Evolutionary conservation across 2,329 filamentous ascomycete genomes (phyloP).

Genomic region (Chaetomiaceae sp.): DNA sequence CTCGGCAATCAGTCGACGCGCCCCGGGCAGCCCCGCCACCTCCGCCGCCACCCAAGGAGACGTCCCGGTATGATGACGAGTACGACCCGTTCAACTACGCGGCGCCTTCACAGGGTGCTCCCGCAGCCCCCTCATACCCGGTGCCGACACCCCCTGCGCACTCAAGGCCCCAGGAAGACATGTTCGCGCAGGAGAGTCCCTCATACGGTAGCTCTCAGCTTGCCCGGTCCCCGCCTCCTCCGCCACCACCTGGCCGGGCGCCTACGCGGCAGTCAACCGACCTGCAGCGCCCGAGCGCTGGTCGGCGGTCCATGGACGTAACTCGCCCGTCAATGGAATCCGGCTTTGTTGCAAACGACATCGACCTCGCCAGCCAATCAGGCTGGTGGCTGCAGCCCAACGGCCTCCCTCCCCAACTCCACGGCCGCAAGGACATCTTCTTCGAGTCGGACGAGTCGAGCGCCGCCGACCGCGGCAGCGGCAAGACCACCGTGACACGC

Average conservation of each 20-base stretch:
- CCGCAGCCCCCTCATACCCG: slow-evolving; percentile 28
- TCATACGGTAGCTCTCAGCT: slow-evolving; percentile 33
- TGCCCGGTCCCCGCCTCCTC: slow-evolving; percentile 39
- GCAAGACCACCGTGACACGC: slow-evolving; percentile 66
- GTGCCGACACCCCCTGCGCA: slow-evolving; percentile 30
- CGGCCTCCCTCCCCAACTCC: slow-evolving; percentile 71
- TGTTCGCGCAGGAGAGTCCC: slow-evolving; percentile 43
- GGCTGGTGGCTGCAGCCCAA: slow-evolving; percentile 86
- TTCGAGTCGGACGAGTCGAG: slow-evolving; percentile 76
- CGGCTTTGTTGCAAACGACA: slow-evolving; percentile 79
- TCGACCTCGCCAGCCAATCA: slow-evolving; percentile 68
- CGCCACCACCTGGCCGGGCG: slow-evolving; percentile 31
- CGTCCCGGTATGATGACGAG: slow-evolving; percentile 46
- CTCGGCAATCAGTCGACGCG: slow-evolving; percentile 61
- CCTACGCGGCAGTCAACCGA: slow-evolving; percentile 58
- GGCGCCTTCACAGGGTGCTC: slow-evolving; percentile 27
- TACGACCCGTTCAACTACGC: slow-evolving; percentile 63
- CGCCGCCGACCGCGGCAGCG: slow-evolving; percentile 49
- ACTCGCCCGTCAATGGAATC: slow-evolving; percentile 67
- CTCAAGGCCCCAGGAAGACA: slow-evolving; percentile 39
- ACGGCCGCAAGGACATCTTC: slow-evolving; percentile 75
- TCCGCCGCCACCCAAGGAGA: slow-evolving; percentile 46
- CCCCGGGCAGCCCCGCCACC: slow-evolving; percentile 66
- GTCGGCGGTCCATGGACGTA: slow-evolving; percentile 65
- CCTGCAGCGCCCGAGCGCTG: slow-evolving; percentile 44